Evolutionary conservation across 1,139 yeast species (phyloP).

Genomic region (Komagataea norvegica): DNA sequence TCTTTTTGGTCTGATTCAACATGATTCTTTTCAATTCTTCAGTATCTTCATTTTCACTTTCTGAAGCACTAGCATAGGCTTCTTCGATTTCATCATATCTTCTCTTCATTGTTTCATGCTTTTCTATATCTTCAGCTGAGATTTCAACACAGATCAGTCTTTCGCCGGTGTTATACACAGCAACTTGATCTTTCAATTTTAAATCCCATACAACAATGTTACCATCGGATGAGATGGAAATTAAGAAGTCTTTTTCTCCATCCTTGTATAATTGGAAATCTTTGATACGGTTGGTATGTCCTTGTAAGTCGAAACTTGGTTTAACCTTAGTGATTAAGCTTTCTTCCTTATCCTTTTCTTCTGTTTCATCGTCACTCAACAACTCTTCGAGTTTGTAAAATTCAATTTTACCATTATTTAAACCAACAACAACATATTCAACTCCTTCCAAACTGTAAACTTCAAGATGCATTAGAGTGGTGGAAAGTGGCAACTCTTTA

Average conservation of each 20-base stretch:
- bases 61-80: constrained; percentile 51
- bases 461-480: constrained; percentile 68
- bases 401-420: constrained; percentile 66
- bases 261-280: constrained; percentile 56
- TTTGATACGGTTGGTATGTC: constrained; percentile 84
- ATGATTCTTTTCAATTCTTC: constrained; percentile 37
- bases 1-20: constrained; percentile 37
- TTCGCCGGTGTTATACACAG: constrained; percentile 91
- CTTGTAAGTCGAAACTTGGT: constrained; percentile 58
- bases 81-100: constrained; percentile 43
- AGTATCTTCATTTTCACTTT: constrained; percentile 45
- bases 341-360: constrained; percentile 27
- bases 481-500: constrained; percentile 40
- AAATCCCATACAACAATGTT: constrained; percentile 89
- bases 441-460: constrained; percentile 39
- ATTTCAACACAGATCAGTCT: constrained; percentile 81
- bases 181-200: constrained; percentile 65
- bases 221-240: constrained; percentile 91
- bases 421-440: constrained; percentile 64
- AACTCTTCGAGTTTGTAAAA: constrained; percentile 45
- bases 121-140: constrained; percentile 76
- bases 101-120: constrained; percentile 65
- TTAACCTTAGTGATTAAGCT: constrained; percentile 22
- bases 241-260: constrained; percentile 45
- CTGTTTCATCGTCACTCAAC: constrained; percentile 30